Percentiles rank a stretch among this genome's conserved stretches.
These are phyloP conservation scores for Phlegmacium glaucopus DNA, from an alignment of 768 basidiomycete species.

Conservation along the genomic window DNA sequence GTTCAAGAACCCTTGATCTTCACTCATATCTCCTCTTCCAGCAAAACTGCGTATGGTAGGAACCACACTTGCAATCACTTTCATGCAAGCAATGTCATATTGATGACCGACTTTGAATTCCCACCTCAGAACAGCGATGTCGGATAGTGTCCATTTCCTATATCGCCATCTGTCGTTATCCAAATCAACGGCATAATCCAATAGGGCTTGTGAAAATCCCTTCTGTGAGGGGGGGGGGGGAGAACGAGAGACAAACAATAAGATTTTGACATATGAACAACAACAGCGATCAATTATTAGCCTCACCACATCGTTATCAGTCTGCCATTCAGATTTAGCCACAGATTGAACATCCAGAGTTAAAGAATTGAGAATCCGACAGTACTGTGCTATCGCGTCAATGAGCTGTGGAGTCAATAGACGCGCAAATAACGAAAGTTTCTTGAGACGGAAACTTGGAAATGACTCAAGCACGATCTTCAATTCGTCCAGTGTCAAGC, in stretches of 20 bases:
- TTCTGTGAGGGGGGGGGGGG: slow-evolving; percentile 8
- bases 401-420: slow-evolving; percentile 19
- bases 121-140: slow-evolving; percentile 22
- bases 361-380: slow-evolving; percentile 18
- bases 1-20: background rate
- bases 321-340: slow-evolving; percentile 8
- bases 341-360: slow-evolving; percentile 15
- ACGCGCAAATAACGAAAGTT: slow-evolving; percentile 18
- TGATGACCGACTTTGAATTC: slow-evolving; percentile 19
- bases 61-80: slow-evolving; percentile 18
- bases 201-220: slow-evolving; percentile 15
- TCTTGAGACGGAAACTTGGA: slow-evolving; percentile 13
- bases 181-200: slow-evolving; percentile 16
- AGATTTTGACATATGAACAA: too few species aligned
- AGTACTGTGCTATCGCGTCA: slow-evolving; percentile 17
- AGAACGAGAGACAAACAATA: too few species aligned
- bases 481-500: slow-evolving; percentile 16
- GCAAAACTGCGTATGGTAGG: slow-evolving; percentile 20
- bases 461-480: slow-evolving; percentile 15
- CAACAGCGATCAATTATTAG: too few species aligned
- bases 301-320: background rate
- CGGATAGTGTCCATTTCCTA: slow-evolving; percentile 19
- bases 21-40: slow-evolving; percentile 14
- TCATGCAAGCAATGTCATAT: slow-evolving; percentile 20
- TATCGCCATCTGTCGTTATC: slow-evolving; percentile 18